Percentiles rank a stretch among this genome's conserved stretches.
phyloP scores from a whole-genome alignment of 306 rosid genomes.

The Inga laurina region DNA sequence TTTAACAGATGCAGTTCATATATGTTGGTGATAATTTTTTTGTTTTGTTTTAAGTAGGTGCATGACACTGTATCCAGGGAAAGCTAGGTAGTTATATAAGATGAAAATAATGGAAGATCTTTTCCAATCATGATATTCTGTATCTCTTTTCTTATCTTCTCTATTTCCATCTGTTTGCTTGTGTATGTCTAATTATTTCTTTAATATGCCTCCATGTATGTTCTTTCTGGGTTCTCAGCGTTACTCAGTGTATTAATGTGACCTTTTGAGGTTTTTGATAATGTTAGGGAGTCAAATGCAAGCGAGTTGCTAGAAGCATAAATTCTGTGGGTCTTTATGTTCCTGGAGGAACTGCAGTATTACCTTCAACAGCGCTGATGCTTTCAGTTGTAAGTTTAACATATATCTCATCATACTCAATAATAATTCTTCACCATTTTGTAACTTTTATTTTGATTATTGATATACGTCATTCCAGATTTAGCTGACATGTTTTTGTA shows the following conservation, averaged over 20 bases:
- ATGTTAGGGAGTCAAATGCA: constrained; percentile 84
- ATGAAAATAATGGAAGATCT: not conserved
- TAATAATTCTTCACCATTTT: not conserved
- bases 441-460: not conserved
- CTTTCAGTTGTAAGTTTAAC: constrained; percentile 84
- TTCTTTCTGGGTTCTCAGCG: not conserved
- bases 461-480: constrained; percentile 12
- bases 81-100: constrained; percentile 19
- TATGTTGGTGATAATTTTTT: not conserved
- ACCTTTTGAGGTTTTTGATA: constrained; percentile 31
- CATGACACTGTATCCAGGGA: constrained; percentile 14
- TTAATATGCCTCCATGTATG: not conserved
- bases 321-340: constrained; percentile 94
- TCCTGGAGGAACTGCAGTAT: constrained; percentile 98
- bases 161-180: not conserved
- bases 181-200: not conserved
- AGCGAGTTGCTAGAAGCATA: constrained; percentile 91
- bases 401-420: constrained; percentile 1
- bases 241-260: constrained; percentile 20
- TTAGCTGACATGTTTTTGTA: constrained; percentile 34
- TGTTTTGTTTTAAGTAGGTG: not conserved
- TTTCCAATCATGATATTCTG: not conserved
- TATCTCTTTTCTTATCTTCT: not conserved
- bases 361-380: constrained; percentile 98
- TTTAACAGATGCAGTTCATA: not conserved